phyloP scores from a whole-genome alignment of 805 yeast genomes.

The Yamadazyma nakazawae region DNA sequence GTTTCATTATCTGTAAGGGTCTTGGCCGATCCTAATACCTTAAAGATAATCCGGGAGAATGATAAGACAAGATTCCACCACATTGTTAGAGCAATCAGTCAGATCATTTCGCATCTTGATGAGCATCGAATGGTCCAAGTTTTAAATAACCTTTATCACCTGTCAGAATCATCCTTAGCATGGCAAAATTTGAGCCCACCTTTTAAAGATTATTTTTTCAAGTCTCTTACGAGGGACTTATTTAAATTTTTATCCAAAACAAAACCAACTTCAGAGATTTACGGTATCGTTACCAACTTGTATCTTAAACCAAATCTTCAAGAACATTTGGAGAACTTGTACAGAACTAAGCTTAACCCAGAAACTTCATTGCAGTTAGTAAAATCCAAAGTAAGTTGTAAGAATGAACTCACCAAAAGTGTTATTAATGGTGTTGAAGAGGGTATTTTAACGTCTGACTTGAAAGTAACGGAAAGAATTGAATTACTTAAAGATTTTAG shows the following conservation, averaged over 20 bases:
- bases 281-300: neutral
- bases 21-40: neutral
- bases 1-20: neutral
- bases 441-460: conserved; percentile 25
- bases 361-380: conserved; percentile 23
- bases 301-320: neutral
- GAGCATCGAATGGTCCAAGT: neutral
- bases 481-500: conserved; percentile 10
- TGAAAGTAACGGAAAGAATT: conserved; percentile 18
- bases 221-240: conserved; percentile 5
- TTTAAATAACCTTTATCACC: neutral
- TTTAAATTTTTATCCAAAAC: conserved; percentile 13
- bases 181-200: neutral
- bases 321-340: neutral
- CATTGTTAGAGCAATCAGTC: conserved; percentile 3
- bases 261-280: neutral
- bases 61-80: conserved; percentile 23
- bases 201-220: neutral
- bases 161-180: neutral
- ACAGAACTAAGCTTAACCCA: conserved; percentile 20
- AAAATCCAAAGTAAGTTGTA: conserved; percentile 18
- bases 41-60: neutral
- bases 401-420: conserved; percentile 16
- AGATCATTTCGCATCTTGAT: neutral
- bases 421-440: conserved; percentile 17